A percentile compares a stretch with the other conserved stretches of the same genome.
These are phyloP conservation scores for Aspergillus sp. DNA, from an alignment of 2,329 filamentous ascomycete species.

Conservation along the genomic window DNA sequence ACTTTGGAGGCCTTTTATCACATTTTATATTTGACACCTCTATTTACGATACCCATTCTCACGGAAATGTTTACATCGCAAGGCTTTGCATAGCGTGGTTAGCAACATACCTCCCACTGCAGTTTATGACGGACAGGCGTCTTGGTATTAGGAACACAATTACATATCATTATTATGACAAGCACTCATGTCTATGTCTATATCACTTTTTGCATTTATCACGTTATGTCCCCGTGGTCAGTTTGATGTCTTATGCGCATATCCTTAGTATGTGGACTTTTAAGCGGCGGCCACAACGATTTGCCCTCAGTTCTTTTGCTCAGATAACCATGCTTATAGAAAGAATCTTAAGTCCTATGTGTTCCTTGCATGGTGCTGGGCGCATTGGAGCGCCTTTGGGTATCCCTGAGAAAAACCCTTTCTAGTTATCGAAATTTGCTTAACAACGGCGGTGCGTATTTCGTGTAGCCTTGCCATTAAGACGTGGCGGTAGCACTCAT, in stretches of 20 bases:
- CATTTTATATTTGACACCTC: conserved; percentile 17
- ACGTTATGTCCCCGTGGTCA: background rate
- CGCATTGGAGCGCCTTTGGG: background rate
- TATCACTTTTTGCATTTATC: background rate
- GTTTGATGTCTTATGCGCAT: conserved; percentile 11
- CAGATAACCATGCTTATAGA: conserved; percentile 9
- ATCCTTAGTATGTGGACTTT: conserved; percentile 9
- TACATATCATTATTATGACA: conserved; percentile 10
- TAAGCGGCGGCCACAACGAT: background rate
- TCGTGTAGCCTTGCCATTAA: background rate
- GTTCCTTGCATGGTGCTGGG: background rate
- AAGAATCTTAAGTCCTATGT: conserved; percentile 4
- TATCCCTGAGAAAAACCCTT: background rate
- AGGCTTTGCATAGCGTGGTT: conserved; percentile 43
- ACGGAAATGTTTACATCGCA: conserved; percentile 27
- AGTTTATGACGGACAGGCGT: conserved; percentile 37
- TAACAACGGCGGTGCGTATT: background rate
- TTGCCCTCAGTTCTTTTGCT: conserved; percentile 1
- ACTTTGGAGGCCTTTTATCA: conserved; percentile 3
- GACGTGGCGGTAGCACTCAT: background rate
- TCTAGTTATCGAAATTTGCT: background rate
- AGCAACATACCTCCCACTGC: conserved; percentile 36
- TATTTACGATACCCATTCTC: conserved; percentile 41
- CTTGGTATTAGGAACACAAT: conserved; percentile 27
- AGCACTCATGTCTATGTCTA: conserved; percentile 2